Evolutionary conservation across 495 filamentous ascomycete species (phyloP), one percentile per base, ranked within the genome.

Genomic region (Trichoderma erinaceum): DNA sequence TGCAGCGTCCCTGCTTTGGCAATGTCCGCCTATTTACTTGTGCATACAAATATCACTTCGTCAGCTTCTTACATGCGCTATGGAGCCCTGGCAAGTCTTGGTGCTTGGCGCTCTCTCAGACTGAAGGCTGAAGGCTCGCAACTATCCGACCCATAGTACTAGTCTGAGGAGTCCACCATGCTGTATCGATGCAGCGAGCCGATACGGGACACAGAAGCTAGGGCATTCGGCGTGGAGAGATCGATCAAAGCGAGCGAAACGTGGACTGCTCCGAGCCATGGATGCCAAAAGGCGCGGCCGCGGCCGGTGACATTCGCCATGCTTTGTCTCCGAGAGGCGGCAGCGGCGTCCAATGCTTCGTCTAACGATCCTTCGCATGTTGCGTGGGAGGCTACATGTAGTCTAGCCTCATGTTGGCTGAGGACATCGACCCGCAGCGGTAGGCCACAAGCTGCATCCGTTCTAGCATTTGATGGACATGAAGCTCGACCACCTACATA

Each of bases 351-450:
- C 56, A 32, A 16, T 15, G 21, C 23, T 32, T 12, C 56, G 25
- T 3, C 48, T n/a, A 52, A 52, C 48, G 23, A 61, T 13, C 56
- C 56, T 7, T 25, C 56, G 25, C 56, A 25, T 61, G 35, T 38
- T 38, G 48, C 48, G 56, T 32, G 56, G 56, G 25, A 61, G 29
- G 1, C 29, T 23, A 12, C 56, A 29, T 29, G 29, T 35, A 18
- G 56, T 21, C 25, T 61, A 32, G 25, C 56, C 29, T 29, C 29
- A 29, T 29, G 29, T 25, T 61, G 13, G 56, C 25, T 18, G 56
- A 61, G 56, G 56, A 32, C 56, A 16, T 61, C 48, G 25, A 32
- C 56, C 56, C 56, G 56, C 56, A 32, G 56, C 56, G 56, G 56
- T 12, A 61, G 56, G 10, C 56, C 56, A 18, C 56, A 61, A 32